phyloP scores from a whole-genome alignment of 2,329 filamentous ascomycete species.

The Penicillium concentricum region DNA sequence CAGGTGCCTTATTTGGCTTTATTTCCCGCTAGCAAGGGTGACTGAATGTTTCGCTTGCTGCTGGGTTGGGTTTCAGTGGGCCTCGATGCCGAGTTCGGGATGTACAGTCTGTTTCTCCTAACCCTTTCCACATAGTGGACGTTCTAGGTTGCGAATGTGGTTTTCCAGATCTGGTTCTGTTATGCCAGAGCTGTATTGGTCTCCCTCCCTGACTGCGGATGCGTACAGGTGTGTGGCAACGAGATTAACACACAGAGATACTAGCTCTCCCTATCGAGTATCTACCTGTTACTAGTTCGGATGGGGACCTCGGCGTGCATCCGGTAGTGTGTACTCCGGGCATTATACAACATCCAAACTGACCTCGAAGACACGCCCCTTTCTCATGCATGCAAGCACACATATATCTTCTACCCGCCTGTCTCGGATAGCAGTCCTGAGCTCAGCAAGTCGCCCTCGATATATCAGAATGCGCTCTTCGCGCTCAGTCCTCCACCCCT shows the following conservation, averaged over 20 bases:
- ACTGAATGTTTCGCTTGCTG: not conserved
- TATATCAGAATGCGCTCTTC: not conserved
- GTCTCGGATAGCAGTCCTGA: conserved; percentile 25
- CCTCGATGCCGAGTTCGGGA: conserved; percentile 2
- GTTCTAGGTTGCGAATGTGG: not conserved
- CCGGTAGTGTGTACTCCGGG: not conserved
- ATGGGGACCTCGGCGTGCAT: not conserved
- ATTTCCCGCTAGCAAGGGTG: not conserved
- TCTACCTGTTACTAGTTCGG: not conserved
- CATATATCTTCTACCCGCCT: conserved; percentile 16
- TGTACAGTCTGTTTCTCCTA: not conserved
- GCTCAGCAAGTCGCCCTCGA: conserved; percentile 15
- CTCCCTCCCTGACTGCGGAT: not conserved
- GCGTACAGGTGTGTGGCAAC: not conserved
- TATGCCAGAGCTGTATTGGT: not conserved
- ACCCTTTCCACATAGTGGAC: not conserved
- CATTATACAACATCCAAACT: not conserved
- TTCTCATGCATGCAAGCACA: conserved; percentile 10
- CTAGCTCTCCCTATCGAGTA: not conserved
- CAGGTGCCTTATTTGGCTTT: conserved; percentile 1
- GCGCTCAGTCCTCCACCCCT: conserved; percentile 17
- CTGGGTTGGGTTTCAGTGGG: not conserved
- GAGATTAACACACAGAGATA: not conserved
- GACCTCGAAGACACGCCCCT: not conserved
- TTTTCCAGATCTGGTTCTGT: not conserved